Evolutionary conservation across 768 basidiomycete species (phyloP).

Genomic region (Mycena rebaudengoi): DNA sequence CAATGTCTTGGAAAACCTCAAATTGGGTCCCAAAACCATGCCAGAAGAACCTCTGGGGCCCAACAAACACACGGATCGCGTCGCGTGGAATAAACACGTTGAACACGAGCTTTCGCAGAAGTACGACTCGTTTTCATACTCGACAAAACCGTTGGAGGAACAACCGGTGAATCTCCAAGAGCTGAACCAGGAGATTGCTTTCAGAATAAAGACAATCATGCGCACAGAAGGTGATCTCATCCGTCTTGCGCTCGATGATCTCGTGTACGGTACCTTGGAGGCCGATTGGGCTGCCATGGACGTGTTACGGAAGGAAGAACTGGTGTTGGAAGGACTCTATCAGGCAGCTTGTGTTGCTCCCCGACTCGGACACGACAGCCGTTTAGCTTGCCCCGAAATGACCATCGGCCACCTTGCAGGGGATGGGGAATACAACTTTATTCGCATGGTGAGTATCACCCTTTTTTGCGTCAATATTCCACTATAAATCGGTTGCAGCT

Average conservation of each 20-base stretch:
- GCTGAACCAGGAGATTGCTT: background rate
- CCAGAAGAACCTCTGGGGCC: background rate
- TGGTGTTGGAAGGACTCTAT: slow-evolving; percentile 18
- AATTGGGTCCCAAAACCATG: background rate
- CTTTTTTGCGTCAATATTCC: background rate
- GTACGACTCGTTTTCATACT: background rate
- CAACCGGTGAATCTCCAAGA: background rate
- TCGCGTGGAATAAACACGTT: slow-evolving; percentile 4
- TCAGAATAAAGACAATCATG: background rate
- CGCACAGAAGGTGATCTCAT: background rate
- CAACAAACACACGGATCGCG: slow-evolving; percentile 6
- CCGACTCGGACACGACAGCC: slow-evolving; percentile 8
- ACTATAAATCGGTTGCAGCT: background rate
- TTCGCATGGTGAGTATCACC: background rate
- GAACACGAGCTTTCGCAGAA: background rate
- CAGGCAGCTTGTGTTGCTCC: slow-evolving; percentile 7
- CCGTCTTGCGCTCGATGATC: background rate
- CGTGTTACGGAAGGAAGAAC: background rate
- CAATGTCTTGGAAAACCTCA: background rate
- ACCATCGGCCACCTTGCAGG: slow-evolving; percentile 5
- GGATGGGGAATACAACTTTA: slow-evolving; percentile 10
- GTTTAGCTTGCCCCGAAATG: slow-evolving; percentile 13
- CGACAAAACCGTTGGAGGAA: background rate
- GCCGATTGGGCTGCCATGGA: background rate
- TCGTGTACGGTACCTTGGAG: background rate